Conservation (phyloP, 225 moss, liverwort and hornwort genomes). For the Takakia lepidozioides region DNA sequence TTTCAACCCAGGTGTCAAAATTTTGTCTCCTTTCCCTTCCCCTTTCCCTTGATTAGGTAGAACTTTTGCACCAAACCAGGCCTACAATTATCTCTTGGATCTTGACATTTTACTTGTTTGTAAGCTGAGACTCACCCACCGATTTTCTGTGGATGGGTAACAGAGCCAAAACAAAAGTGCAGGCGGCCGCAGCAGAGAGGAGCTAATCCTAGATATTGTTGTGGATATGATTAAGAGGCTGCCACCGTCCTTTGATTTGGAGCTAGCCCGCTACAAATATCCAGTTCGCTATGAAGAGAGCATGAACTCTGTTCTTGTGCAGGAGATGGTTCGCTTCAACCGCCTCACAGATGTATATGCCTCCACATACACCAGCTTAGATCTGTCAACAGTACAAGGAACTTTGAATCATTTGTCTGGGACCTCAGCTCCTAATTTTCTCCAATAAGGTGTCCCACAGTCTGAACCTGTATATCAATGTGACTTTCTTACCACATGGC, state of each 20-base stretch:
- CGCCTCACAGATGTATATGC: slow-evolving; percentile 57
- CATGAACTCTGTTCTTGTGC: slow-evolving; percentile 86
- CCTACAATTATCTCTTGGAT: too few relatives aligned
- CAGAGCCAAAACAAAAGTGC: slow-evolving; percentile 33
- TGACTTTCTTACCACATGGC: too few relatives aligned
- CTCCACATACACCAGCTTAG: too few relatives aligned
- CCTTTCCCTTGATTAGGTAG: too few relatives aligned
- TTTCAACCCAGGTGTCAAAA: slow-evolving; percentile 54
- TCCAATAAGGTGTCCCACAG: too few relatives aligned
- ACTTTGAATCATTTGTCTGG: too few relatives aligned
- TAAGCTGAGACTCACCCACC: background rate
- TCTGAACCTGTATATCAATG: too few relatives aligned
- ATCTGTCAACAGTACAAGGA: too few relatives aligned
- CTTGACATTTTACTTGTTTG: too few relatives aligned
- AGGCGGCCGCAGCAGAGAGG: slow-evolving; percentile 48
- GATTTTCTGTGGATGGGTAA: background rate
- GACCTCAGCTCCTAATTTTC: too few relatives aligned
- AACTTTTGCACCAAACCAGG: too few relatives aligned
- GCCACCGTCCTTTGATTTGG: slow-evolving; percentile 50
- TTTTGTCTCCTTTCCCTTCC: too few relatives aligned
- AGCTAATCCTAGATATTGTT: slow-evolving; percentile 51
- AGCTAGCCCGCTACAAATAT: slow-evolving; percentile 53
- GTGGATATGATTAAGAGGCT: slow-evolving; percentile 39
- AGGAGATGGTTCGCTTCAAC: slow-evolving; percentile 85
- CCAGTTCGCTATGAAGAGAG: slow-evolving; percentile 75